These are phyloP conservation scores for Sonneratia caseolaris DNA, from an alignment of 345 rosid genomes.

Conservation along the genomic window DNA sequence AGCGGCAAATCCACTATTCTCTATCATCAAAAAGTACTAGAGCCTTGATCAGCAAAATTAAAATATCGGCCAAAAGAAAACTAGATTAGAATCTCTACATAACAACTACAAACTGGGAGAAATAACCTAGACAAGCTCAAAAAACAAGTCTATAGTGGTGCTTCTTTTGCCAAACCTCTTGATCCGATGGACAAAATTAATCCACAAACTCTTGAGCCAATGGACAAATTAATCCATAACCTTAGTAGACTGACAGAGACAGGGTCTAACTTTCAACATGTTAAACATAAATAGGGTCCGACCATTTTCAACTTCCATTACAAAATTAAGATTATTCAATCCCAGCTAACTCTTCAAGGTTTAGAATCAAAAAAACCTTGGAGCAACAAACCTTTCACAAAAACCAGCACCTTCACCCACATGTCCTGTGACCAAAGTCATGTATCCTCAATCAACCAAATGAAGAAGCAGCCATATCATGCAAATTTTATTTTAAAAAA, in stretches of 20 bases:
- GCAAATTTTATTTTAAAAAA: neutral
- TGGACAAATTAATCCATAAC: too few species aligned
- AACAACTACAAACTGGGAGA: neutral
- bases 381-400: neutral
- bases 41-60: neutral
- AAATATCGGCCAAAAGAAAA: neutral
- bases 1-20: neutral
- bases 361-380: neutral
- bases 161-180: neutral
- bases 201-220: neutral
- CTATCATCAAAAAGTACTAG: neutral
- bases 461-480: neutral
- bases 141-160: neutral
- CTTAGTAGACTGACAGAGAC: neutral
- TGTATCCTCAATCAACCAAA: neutral
- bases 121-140: neutral
- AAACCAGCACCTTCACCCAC: neutral
- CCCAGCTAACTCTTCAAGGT: neutral
- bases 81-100: neutral
- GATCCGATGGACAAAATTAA: neutral
- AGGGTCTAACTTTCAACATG: neutral
- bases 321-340: neutral
- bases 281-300: neutral
- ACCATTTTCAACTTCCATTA: neutral
- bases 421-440: neutral